These are phyloP conservation scores for Paraphaeosphaeria minitans DNA, from an alignment of 2,329 filamentous ascomycete species.

Conservation along the genomic window DNA sequence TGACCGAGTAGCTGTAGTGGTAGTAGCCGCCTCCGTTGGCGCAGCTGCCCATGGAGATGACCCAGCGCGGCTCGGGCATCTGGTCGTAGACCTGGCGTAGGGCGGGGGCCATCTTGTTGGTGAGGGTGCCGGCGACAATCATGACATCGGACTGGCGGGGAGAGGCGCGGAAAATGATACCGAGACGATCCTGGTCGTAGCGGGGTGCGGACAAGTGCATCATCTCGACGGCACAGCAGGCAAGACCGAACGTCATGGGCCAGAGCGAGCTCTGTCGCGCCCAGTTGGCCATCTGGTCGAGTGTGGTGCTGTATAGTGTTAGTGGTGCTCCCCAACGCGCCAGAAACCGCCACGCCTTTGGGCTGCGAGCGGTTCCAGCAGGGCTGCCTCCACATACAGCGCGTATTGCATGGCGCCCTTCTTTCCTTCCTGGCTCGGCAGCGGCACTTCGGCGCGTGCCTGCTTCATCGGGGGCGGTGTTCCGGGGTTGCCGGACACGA, in stretches of 20 bases:
- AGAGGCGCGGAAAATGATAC: slow-evolving; percentile 90
- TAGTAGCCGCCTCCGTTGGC: slow-evolving; percentile 87
- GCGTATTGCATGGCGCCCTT: slow-evolving; percentile 85
- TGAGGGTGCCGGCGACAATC: slow-evolving; percentile 91
- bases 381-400: slow-evolving; percentile 64
- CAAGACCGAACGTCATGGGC: slow-evolving; percentile 89
- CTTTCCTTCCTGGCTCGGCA: slow-evolving; percentile 78
- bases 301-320: slow-evolving; percentile 65
- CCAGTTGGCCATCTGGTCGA: slow-evolving; percentile 86
- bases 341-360: neutral
- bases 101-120: slow-evolving; percentile 95
- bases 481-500: slow-evolving; percentile 60
- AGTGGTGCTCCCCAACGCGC: slow-evolving; percentile 21
- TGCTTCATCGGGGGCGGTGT: slow-evolving; percentile 59
- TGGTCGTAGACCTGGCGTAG: slow-evolving; percentile 92
- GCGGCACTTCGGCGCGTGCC: slow-evolving; percentile 71
- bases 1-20: slow-evolving; percentile 83
- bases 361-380: neutral
- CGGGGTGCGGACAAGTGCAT: slow-evolving; percentile 92
- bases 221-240: slow-evolving; percentile 92
- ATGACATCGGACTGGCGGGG: slow-evolving; percentile 91
- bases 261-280: slow-evolving; percentile 85
- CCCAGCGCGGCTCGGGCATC: slow-evolving; percentile 92
- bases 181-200: slow-evolving; percentile 87
- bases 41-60: slow-evolving; percentile 82